Percentiles rank a stretch among this genome's conserved stretches.
Conservation (phyloP, 192 early-diverging fungal genomes). For the Endogone sp. region DNA sequence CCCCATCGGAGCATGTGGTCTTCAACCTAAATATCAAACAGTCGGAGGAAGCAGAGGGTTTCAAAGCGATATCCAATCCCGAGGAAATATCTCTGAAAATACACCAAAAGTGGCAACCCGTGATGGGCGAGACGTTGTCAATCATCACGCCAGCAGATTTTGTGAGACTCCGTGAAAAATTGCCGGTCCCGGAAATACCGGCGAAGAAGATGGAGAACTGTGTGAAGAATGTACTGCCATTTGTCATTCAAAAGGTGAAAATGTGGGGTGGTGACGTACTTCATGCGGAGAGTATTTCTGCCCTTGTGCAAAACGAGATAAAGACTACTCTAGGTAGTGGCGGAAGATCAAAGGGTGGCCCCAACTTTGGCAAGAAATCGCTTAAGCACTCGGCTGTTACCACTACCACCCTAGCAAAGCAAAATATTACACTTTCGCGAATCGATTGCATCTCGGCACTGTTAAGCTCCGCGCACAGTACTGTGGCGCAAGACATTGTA, state of each 20-base stretch:
- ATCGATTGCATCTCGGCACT: conserved; percentile 13
- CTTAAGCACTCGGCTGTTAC: not conserved
- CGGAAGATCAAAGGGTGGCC: not conserved
- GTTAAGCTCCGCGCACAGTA: conserved; percentile 5
- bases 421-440: conserved; percentile 6
- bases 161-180: not conserved
- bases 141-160: conserved; percentile 7
- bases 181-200: conserved; percentile 1
- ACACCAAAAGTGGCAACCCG: conserved; percentile 7
- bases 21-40: not conserved
- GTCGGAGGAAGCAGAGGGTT: not conserved
- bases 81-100: not conserved
- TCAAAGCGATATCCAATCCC: not conserved
- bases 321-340: conserved; percentile 3
- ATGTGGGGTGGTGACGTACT: conserved; percentile 14
- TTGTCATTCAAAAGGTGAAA: conserved; percentile 12
- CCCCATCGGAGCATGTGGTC: not conserved
- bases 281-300: conserved; percentile 10
- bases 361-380: not conserved
- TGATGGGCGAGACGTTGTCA: conserved; percentile 4
- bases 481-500: conserved; percentile 14
- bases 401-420: not conserved
- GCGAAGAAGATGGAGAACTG: not conserved
- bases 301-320: not conserved
- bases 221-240: conserved; percentile 7